Base-by-base conservation (phyloP, 176 grass and related monocot species). In the Ampelocalamus luodianensis region DNA sequence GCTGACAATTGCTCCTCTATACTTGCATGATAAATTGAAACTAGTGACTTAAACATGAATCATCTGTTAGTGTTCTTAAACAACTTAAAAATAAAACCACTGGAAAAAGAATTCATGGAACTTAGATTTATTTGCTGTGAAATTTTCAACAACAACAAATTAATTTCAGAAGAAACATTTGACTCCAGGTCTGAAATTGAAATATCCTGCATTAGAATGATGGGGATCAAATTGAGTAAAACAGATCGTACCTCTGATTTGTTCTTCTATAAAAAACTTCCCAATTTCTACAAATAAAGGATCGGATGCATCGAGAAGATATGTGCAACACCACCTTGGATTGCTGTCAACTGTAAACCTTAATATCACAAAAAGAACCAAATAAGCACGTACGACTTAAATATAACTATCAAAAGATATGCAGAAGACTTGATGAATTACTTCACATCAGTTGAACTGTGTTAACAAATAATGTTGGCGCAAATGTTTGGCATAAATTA, bases 271-370 rank as follows among this genome's bases (percentile, higher is more conserved):
- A 89, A 94, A 94, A 22, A 66, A 53, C 79, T 87, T 94, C 26
- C 92, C 92, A 44, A 94, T 94, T 85, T 91, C 89, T 66, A 94
- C 22, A 78, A 89, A 94, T 68, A 94, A 89, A 44, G 87, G 89
- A 89, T 94, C 92, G 2, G 92, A 91, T 85, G 92, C 92, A 94
- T 94, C 89, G 76, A 94, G 88, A 87, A 94, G 92, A 85, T 87
- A 91, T 66, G 92, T 94, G 79, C 92, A 94, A 68, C 92, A 94
- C 89, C 92, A 94, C 61, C 73, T 81, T 85, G 89, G 89, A 84
- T 94, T 88, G 69, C 87, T 91, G 68, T 94, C 86, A 76, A 94
- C 87, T 70, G 92, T 91, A 82, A 91, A 94, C 92, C 92, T 94
- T 88, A 56, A 74, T 63, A 79, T 81, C 45, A 90, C 50, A 86